phyloP scores from a whole-genome alignment of 768 basidiomycete species.

The Pholiota conissans region DNA sequence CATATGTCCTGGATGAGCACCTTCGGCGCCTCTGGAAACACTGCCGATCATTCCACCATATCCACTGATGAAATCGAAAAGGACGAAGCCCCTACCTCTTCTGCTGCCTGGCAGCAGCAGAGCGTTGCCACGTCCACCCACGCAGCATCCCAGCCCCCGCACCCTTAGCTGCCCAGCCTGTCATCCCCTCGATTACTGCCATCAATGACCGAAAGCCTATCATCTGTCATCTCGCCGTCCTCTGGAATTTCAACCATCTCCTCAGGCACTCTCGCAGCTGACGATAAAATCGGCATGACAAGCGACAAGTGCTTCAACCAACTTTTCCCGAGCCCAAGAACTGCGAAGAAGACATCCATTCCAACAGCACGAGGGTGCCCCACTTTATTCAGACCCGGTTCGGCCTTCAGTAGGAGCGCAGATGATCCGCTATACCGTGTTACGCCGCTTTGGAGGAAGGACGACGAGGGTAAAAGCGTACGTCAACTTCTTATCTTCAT shows the following conservation, averaged over 20 bases:
- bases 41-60: background rate
- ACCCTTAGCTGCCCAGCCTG: background rate
- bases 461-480: conserved; percentile 91
- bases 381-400: conserved; percentile 29
- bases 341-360: conserved; percentile 26
- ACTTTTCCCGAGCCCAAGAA: conserved; percentile 29
- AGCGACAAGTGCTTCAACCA: conserved; percentile 36
- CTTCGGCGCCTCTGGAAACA: background rate
- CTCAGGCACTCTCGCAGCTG: conserved; percentile 11
- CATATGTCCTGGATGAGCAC: background rate
- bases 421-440: conserved; percentile 91
- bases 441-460: conserved; percentile 88
- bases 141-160: conserved; percentile 6
- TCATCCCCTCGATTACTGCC: conserved; percentile 2
- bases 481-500: conserved; percentile 31
- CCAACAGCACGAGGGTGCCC: conserved; percentile 18
- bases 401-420: conserved; percentile 55
- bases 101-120: conserved; percentile 27
- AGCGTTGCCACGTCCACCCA: conserved; percentile 31
- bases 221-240: conserved; percentile 4
- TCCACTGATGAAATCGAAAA: conserved; percentile 12
- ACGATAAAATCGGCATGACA: conserved; percentile 30
- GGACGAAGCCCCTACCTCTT: conserved; percentile 11
- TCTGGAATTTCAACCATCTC: conserved; percentile 14
- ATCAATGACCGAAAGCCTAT: conserved; percentile 5